Conservation (phyloP, 1,284 basidiomycete species). For the Pascua guehoae region DNA sequence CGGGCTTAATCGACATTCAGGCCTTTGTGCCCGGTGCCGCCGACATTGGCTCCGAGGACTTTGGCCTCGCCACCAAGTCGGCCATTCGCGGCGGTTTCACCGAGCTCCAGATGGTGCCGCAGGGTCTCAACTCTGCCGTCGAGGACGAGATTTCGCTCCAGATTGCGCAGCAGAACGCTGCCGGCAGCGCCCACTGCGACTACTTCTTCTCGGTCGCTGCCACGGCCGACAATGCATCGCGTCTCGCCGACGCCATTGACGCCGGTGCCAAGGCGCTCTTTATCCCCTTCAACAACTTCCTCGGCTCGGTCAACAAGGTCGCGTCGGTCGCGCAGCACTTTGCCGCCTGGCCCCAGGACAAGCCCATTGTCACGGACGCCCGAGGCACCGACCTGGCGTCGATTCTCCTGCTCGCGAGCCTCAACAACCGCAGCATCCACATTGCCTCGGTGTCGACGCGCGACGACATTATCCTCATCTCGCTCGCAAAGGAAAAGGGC, state of each 20-base stretch:
- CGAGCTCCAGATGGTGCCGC: slow-evolving; percentile 70
- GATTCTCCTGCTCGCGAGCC: slow-evolving; percentile 83
- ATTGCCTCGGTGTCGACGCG: slow-evolving; percentile 85
- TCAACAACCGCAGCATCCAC: slow-evolving; percentile 86
- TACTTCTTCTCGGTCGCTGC: slow-evolving; percentile 79
- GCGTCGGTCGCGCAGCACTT: slow-evolving; percentile 77
- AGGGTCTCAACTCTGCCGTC: slow-evolving; percentile 62
- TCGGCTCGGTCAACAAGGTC: slow-evolving; percentile 56
- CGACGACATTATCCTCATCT: slow-evolving; percentile 87
- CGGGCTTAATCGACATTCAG: slow-evolving; percentile 84
- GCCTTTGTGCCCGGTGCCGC: slow-evolving; percentile 76
- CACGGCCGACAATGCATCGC: slow-evolving; percentile 62
- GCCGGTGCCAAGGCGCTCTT: slow-evolving; percentile 79
- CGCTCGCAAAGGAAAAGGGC: slow-evolving; percentile 88
- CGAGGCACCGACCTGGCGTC: slow-evolving; percentile 89
- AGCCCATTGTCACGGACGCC: slow-evolving; percentile 91
- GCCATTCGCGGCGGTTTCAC: slow-evolving; percentile 85
- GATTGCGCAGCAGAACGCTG: slow-evolving; percentile 62
- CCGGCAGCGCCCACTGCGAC: slow-evolving; percentile 71
- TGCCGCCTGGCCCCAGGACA: slow-evolving; percentile 83
- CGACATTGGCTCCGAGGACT: slow-evolving; percentile 60
- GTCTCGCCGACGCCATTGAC: slow-evolving; percentile 66
- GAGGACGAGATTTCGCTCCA: slow-evolving; percentile 68
- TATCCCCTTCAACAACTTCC: slow-evolving; percentile 67
- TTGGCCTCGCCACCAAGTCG: slow-evolving; percentile 68